Evolutionary conservation across 1,284 basidiomycete species (phyloP).

Genomic region (Microbotryomycetes sp.): DNA sequence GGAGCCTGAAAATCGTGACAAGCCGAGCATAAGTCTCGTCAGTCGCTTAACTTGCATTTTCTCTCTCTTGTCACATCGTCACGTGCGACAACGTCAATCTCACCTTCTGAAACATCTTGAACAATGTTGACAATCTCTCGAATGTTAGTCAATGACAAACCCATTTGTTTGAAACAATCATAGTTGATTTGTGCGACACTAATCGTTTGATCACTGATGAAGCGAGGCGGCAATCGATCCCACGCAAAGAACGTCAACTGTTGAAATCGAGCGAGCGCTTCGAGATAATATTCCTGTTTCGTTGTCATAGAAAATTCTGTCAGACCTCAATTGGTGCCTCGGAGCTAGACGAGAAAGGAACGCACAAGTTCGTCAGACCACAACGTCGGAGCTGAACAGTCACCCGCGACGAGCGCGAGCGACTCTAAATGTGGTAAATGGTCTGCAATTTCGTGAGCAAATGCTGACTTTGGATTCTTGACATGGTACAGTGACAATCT

Average conservation of each 20-base stretch:
- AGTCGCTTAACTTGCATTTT: too few species aligned
- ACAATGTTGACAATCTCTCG: neutral
- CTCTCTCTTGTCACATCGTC: too few species aligned
- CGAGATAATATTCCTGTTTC: neutral
- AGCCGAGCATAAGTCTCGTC: too few species aligned
- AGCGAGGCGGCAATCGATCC: neutral
- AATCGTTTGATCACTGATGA: neutral
- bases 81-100: too few species aligned
- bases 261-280: neutral
- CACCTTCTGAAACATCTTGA: neutral
- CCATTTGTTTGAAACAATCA: neutral
- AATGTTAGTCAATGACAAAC: neutral
- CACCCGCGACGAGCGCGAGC: neutral
- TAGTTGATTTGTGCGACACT: neutral
- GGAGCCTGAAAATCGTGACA: too few species aligned
- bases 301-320: too few species aligned
- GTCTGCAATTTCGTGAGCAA: constrained; percentile 13
- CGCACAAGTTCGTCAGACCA: neutral
- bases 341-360: too few species aligned
- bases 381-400: neutral
- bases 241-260: neutral
- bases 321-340: too few species aligned
- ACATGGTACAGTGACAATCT: constrained; percentile 31
- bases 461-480: constrained; percentile 6
- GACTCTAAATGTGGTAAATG: neutral